Base-by-base conservation (phyloP, 2,329 filamentous ascomycete species). In the Colletotrichum falcatum region DNA sequence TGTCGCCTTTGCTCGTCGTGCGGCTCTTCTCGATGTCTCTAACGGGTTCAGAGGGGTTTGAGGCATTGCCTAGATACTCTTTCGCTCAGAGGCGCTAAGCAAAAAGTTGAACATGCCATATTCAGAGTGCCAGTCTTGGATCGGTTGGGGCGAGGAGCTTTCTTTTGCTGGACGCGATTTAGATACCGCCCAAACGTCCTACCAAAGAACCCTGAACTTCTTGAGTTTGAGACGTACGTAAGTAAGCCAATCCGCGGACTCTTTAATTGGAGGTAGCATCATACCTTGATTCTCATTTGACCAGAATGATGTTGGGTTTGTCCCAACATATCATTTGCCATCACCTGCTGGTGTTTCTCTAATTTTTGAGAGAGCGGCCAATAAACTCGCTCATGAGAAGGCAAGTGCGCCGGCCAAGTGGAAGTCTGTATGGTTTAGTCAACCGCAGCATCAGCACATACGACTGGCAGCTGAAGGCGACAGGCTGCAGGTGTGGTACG, bases 21-120 rank as follows among this genome's bases (percentile, higher is more conserved):
- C 49, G 51, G 20, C 30, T 51, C 56, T 61, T 66, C 53, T 53
- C 67, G 14, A 39, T 18, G 42, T 61, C 44, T 35, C 39, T 35
- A 18, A 44, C 11, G 5, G 62, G 54, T 42, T 35, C 42, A 12
- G 42, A 42, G 3, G 42, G 49, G n/a, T 42, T 39, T 26, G 30
- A 8, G 23, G 28, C 28, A 11, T 54, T 67, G 33, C 44, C 58
- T 28, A 23, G 39, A 0, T 2, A 20, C 16, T 59, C 64, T 58
- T 62, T 70, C 56, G 61, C 51, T 28, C 23, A 1, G 37, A 1
- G 14, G 14, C 6, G 6, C 51, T 12, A 14, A 23, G 12, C 30
- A 59, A 30, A 30, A 28, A 37, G 30, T 9, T 18, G 26, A 20
- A 16, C 6, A 16, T 37, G 39, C 56, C 48, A 46, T 49, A 49